Base-by-base conservation (phyloP, 2,329 filamentous ascomycete species). In the Verruconis gallopava region DNA sequence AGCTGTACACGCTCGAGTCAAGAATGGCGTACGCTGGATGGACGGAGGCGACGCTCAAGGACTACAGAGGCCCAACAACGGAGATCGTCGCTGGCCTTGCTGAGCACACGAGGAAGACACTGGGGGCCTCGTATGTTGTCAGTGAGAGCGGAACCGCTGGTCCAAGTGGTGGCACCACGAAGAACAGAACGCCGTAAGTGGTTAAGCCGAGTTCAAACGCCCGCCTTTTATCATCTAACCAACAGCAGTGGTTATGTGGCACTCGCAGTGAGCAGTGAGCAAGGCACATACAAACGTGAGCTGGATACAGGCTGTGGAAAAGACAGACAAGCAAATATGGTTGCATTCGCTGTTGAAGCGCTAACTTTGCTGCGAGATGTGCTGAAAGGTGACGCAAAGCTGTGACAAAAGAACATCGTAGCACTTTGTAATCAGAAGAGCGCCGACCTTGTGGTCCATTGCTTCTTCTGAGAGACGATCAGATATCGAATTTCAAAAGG, bases 81-180 rank as follows among this genome's bases (percentile, higher is more conserved):
- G 65, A 68, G 1, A 64, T 79, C 40, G 75, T 79, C 2, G 58
- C 62, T 1, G 69, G 66, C 0, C 52, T 80, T 5, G 76, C 75
- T 1, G 63, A 65, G 32, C 67, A 76, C 49, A 69, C 75, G 20
- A 58, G 75, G n/a, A 57, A 51, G n/a, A 71, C 66, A 35, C 55
- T 79, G 19, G 62, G 63, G 4, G 67, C 66, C 44, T 77, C 72
- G 14, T 79, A 77, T 51, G 68, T 68, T 5, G 51, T 79, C 5
- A 65, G 63, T 42, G 74, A 79, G 61, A 73, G 68, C 40, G 76
- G 76, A 1, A 79, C 75, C 2, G 76, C 75, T n/a, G 76, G 76
- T 1, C 76, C 76, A 5, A 76, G 71, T 1, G 73, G 71, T 11
- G 75, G 75, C 0, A 58, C 57, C 20, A 71, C 68, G 35, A 62